phyloP scores from a whole-genome alignment of 176 grass and related monocot genomes.

The Ananas comosus region DNA sequence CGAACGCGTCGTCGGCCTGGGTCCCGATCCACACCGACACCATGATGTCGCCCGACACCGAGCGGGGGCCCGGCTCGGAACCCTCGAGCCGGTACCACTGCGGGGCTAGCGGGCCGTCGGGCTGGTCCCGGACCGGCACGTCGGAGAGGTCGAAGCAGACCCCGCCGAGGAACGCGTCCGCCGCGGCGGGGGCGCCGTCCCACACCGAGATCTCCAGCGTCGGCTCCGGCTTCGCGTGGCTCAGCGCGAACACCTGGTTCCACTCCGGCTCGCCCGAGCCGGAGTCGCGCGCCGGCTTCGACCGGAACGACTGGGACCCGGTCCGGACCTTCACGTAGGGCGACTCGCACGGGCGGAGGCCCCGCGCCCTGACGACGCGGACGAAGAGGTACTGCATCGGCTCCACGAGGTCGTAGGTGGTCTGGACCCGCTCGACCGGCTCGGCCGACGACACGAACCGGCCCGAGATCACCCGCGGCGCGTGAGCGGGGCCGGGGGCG shows the following conservation, averaged over 20 bases:
- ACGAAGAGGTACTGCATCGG: conserved; percentile 90
- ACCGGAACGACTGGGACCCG: conserved; percentile 39
- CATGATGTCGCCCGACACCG: conserved; percentile 79
- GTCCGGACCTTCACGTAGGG: conserved; percentile 62
- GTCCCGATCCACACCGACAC: conserved; percentile 92
- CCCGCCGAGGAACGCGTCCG: conserved; percentile 60
- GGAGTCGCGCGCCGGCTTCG: conserved; percentile 40
- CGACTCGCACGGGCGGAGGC: conserved; percentile 55
- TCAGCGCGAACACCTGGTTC: conserved; percentile 79
- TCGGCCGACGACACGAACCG: conserved; percentile 52
- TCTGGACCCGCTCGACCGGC: conserved; percentile 36
- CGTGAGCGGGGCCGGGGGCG: conserved; percentile 17
- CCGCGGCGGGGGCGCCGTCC: conserved; percentile 36
- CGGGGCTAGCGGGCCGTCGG: conserved; percentile 69
- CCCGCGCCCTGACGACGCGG: conserved; percentile 60
- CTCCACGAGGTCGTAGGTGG: conserved; percentile 80
- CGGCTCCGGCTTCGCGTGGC: conserved; percentile 45
- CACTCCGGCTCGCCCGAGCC: conserved; percentile 64
- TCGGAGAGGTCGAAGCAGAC: conserved; percentile 97
- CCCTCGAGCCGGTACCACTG: conserved; percentile 96
- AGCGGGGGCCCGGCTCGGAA: conserved; percentile 25
- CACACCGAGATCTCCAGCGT: conserved; percentile 81
- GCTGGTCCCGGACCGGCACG: conserved; percentile 64
- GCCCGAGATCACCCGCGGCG: conserved; percentile 43
- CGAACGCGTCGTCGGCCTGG: conserved; percentile 84